phyloP scores from a whole-genome alignment of 768 basidiomycete species.

The Candolleomyces aberdarensis region DNA sequence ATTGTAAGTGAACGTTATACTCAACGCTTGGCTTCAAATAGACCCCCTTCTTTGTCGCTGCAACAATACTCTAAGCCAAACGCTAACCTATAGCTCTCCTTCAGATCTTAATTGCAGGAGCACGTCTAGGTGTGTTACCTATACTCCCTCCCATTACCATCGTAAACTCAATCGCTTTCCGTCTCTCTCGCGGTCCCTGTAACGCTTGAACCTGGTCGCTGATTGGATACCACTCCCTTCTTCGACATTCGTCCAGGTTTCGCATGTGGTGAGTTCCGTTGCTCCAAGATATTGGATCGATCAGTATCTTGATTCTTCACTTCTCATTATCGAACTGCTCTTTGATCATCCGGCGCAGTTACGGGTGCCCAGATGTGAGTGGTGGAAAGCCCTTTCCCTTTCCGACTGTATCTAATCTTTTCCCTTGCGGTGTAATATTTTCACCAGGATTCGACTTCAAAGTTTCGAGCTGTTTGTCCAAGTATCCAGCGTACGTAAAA shows the following conservation, averaged over 20 bases:
- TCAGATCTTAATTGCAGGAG: conserved; percentile 3
- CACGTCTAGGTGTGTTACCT: conserved; percentile 6
- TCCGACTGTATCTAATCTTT: neutral
- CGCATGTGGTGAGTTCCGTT: conserved; percentile 7
- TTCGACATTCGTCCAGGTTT: neutral
- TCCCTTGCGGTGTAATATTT: neutral
- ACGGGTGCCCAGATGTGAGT: conserved; percentile 8
- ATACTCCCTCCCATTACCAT: too few relatives aligned
- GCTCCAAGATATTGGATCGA: neutral
- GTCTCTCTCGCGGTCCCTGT: neutral
- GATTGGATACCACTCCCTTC: neutral
- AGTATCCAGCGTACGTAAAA: conserved; percentile 5
- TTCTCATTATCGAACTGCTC: neutral
- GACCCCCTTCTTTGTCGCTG: neutral
- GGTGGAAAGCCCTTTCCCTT: neutral
- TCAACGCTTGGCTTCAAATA: too few relatives aligned
- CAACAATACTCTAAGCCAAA: too few relatives aligned
- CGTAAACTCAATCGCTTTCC: too few relatives aligned
- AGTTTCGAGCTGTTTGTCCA: conserved; percentile 5
- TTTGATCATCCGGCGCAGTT: neutral
- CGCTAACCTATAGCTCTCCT: neutral
- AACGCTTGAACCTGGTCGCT: neutral
- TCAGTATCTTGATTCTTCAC: too few relatives aligned
- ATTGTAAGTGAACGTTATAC: neutral
- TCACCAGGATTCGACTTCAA: conserved; percentile 1